Conservation (phyloP, 495 filamentous ascomycete species). For the Halenospora varia region DNA sequence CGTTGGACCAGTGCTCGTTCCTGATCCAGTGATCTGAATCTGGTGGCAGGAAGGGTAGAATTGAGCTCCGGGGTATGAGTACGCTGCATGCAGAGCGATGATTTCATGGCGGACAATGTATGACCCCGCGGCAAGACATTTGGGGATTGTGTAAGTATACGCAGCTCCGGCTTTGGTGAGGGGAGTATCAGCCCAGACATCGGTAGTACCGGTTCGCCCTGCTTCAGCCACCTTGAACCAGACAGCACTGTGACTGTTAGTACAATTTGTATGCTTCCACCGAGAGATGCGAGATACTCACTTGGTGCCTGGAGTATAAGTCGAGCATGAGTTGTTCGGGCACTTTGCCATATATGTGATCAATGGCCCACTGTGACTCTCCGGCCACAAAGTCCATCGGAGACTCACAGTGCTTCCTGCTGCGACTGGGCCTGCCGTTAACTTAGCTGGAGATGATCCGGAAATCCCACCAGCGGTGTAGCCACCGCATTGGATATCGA, state of each 20-base stretch:
- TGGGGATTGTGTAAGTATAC: slow-evolving; percentile 60
- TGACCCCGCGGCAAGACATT: slow-evolving; percentile 54
- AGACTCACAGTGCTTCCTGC: slow-evolving; percentile 55
- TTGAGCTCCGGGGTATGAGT: slow-evolving; percentile 53
- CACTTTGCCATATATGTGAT: slow-evolving; percentile 65
- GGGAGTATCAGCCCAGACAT: slow-evolving; percentile 37
- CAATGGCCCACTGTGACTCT: slow-evolving; percentile 60
- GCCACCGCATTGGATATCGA: slow-evolving; percentile 45
- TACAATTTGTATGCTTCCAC: neutral
- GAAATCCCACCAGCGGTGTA: slow-evolving; percentile 30
- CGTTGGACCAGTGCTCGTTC: slow-evolving; percentile 44
- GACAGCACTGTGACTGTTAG: slow-evolving; percentile 32
- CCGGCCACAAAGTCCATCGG: slow-evolving; percentile 62
- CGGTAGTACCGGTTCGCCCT: slow-evolving; percentile 46
- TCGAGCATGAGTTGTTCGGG: slow-evolving; percentile 53
- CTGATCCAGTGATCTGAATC: slow-evolving; percentile 57
- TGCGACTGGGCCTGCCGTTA: slow-evolving; percentile 45
- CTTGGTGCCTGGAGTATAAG: slow-evolving; percentile 47
- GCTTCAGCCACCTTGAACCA: slow-evolving; percentile 62
- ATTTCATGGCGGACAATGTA: slow-evolving; percentile 74
- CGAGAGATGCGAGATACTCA: slow-evolving; percentile 7
- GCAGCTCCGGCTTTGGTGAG: slow-evolving; percentile 51
- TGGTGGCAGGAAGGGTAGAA: slow-evolving; percentile 72
- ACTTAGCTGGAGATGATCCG: slow-evolving; percentile 44
- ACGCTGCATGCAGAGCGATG: slow-evolving; percentile 62